Evolutionary conservation across 2,329 filamentous ascomycete genomes (phyloP), one percentile per base, ranked within the genome.

Genomic region (Coniochaeta pulveracea): DNA sequence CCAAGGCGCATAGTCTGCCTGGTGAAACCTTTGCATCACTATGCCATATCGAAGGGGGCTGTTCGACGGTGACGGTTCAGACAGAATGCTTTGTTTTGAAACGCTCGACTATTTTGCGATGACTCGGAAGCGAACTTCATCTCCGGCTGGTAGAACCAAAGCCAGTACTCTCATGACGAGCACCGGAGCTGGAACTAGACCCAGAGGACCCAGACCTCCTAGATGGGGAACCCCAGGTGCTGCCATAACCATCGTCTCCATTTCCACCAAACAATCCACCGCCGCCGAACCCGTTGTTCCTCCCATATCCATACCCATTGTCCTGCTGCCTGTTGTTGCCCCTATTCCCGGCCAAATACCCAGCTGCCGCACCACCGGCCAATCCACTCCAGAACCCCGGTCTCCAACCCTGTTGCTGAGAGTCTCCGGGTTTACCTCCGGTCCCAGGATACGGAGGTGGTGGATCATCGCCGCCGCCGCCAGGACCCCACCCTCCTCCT

Each of bases 381-480:
- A 72, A 57, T 14, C 80, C 81, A 12, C 63, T 70, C 80, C 80
- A 86, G 56, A 86, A 85, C 1, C 82, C 82, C 5, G 81, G 80
- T 32, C 67, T 65, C 79, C 80, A 85, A 2, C 64, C 63, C 40
- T 70, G 54, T 37, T 56, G n/a, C n/a, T n/a, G n/a, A n/a, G 50
- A 7, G 34, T 28, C 39, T 41, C 44, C 6, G 54, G 52, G 34
- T 67, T 66, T 2, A n/a, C n/a, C n/a, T n/a, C n/a, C n/a, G n/a
- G 53, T 52, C 7, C 57, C 57, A 2, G 56, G 57, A 60, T 71
- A 66, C 5, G 72, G 71, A 24, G 72, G 71, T 19, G 72, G 70
- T 16, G 70, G 63, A 29, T 72, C 62, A 35, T 58, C 50, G 29
- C 47, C 46, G 24, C 43, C 40, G 8, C 51, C 38, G 6, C 44